Conservation (phyloP, 257 asterid species). For the Lithospermum erythrorhizon region DNA sequence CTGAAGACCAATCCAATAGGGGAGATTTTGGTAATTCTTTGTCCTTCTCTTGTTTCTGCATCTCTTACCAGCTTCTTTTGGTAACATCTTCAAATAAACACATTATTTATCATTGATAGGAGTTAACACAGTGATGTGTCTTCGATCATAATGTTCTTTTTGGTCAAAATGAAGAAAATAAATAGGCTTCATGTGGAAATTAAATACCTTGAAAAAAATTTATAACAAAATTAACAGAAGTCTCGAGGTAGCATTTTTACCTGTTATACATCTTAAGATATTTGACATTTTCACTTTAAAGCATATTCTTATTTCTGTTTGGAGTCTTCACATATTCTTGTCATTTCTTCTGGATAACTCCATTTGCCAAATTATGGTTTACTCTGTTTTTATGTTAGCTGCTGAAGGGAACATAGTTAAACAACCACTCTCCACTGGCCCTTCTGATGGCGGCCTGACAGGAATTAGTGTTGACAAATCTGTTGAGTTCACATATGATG, state of each 20-base stretch:
- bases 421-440: not conserved
- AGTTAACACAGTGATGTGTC: no score
- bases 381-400: not conserved
- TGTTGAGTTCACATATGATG: constrained; percentile 88
- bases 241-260: no score
- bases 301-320: not conserved
- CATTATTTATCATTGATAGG: no score
- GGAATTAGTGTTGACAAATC: constrained; percentile 85
- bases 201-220: no score
- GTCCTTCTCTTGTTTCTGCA: constrained; percentile 1
- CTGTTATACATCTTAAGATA: no score
- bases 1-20: constrained; percentile 38
- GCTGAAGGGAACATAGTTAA: not conserved
- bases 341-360: no score
- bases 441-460: not conserved
- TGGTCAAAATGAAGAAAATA: no score
- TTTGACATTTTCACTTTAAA: no score
- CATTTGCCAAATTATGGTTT: not conserved
- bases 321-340: not conserved
- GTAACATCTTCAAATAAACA: not conserved
- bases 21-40: constrained; percentile 22
- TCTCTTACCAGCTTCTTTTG: not conserved
- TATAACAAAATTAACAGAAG: no score
- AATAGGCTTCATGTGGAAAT: no score
- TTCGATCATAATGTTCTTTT: no score